A percentile compares a stretch with the other conserved stretches of the same genome.
Evolutionary conservation across 148 eudicot genomes (phyloP).

Genomic region (Dianthus caryophyllus): DNA sequence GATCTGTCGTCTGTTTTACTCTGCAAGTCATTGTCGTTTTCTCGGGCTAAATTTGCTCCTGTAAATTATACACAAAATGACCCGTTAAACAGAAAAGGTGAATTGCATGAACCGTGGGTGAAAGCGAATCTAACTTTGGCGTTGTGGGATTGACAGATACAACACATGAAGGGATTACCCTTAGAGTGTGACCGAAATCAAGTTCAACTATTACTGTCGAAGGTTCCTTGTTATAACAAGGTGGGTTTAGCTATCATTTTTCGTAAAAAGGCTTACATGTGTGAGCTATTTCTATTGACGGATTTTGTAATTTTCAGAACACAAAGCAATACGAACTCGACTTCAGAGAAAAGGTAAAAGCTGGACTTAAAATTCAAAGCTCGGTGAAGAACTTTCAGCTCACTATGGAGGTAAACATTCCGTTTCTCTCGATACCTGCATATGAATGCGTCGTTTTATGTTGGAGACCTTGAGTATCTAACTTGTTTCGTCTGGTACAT

Average conservation of each 20-base stretch:
- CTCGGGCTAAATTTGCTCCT: no score
- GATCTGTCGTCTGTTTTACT: no score
- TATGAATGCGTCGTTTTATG: neutral
- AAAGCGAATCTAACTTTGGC: neutral
- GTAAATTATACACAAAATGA: neutral
- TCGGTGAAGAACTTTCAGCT: conserved; percentile 92
- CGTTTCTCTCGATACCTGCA: neutral
- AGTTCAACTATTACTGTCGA: conserved; percentile 62
- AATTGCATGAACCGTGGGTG: neutral
- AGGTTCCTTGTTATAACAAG: conserved; percentile 68
- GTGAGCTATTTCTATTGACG: neutral
- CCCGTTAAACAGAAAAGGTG: neutral
- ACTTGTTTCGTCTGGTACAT: neutral
- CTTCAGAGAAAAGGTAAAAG: conserved; percentile 74
- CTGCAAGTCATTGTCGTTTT: neutral
- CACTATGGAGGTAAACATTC: conserved; percentile 55
- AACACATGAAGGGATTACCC: conserved; percentile 57
- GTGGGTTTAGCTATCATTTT: conserved; percentile 17
- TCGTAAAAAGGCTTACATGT: neutral
- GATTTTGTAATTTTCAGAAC: conserved; percentile 30
- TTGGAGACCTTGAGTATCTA: neutral
- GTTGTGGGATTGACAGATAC: conserved; percentile 13
- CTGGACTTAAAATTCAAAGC: conserved; percentile 63
- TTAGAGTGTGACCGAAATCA: conserved; percentile 57
- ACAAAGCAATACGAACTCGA: conserved; percentile 82